Percentiles rank a stretch among this genome's conserved stretches.
Conservation (phyloP, 208 protist genomes). For the Trypanosoma mega region DNA sequence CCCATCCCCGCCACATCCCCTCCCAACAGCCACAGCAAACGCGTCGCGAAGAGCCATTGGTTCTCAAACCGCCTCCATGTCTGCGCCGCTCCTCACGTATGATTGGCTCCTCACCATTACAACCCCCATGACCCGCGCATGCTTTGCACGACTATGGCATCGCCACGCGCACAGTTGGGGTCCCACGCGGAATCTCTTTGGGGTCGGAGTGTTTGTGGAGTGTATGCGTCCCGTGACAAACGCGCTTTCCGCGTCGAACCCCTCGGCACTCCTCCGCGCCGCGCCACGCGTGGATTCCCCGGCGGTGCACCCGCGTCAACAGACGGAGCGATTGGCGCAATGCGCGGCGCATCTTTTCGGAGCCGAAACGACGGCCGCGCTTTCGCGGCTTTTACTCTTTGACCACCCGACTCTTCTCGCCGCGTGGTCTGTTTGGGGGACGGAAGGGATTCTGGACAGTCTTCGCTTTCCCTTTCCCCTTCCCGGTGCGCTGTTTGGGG, state of each 20-base stretch:
- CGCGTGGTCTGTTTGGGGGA: slow-evolving; percentile 38
- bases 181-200: no score
- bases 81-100: slow-evolving; percentile 18
- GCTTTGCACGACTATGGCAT: slow-evolving; percentile 18
- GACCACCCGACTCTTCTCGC: slow-evolving; percentile 37
- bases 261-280: no score
- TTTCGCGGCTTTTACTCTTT: slow-evolving; percentile 55
- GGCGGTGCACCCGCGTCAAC: slow-evolving; percentile 34
- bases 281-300: slow-evolving; percentile 21
- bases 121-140: slow-evolving; percentile 6
- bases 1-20: no score
- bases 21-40: no score
- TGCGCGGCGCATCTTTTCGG: slow-evolving; percentile 54
- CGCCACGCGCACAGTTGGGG: no score
- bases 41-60: no score
- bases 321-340: slow-evolving; percentile 58
- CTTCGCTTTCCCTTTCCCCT: slow-evolving; percentile 53
- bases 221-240: slow-evolving; percentile 24
- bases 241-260: no score
- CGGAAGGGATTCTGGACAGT: slow-evolving; percentile 29
- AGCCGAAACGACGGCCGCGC: slow-evolving; percentile 35
- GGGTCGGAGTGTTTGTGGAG: slow-evolving; percentile 12
- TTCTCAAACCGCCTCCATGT: no score
- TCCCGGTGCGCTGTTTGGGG: slow-evolving; percentile 38
- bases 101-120: slow-evolving; percentile 23